These are phyloP conservation scores for Turnera subulata DNA, from an alignment of 345 rosid species.

Conservation along the genomic window DNA sequence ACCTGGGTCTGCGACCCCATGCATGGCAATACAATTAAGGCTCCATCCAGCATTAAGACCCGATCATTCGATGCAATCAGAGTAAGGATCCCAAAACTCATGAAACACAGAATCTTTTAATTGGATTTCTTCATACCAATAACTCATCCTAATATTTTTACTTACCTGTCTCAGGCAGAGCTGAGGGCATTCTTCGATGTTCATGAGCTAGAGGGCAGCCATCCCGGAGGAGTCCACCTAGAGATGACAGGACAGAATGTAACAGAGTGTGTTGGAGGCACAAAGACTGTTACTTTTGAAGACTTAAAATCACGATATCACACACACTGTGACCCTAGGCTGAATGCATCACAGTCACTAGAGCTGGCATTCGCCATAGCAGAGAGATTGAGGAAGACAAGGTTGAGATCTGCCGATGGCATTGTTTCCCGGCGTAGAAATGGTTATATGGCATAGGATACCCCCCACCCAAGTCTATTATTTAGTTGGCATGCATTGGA, in stretches of 20 bases:
- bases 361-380: constrained; percentile 27
- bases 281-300: constrained; percentile 22
- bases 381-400: constrained; percentile 21
- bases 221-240: constrained; percentile 27
- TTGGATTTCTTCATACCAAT: neutral
- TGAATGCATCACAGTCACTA: constrained; percentile 29
- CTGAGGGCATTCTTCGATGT: constrained; percentile 29
- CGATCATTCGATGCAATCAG: constrained; percentile 27
- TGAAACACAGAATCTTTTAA: too few relatives aligned
- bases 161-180: constrained; percentile 19
- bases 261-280: constrained; percentile 30
- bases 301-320: constrained; percentile 28
- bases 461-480: neutral
- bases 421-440: neutral
- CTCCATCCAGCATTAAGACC: constrained; percentile 28
- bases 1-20: constrained; percentile 34
- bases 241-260: constrained; percentile 32
- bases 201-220: constrained; percentile 30
- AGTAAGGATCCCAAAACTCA: constrained; percentile 10
- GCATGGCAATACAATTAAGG: constrained; percentile 31
- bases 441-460: neutral
- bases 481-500: neutral
- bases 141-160: neutral
- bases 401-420: constrained; percentile 18
- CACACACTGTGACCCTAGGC: constrained; percentile 31